Evolutionary conservation across 805 yeast species (phyloP), one percentile per base, ranked within the genome.

Genomic region (Kurtzmaniella cleridarum): DNA sequence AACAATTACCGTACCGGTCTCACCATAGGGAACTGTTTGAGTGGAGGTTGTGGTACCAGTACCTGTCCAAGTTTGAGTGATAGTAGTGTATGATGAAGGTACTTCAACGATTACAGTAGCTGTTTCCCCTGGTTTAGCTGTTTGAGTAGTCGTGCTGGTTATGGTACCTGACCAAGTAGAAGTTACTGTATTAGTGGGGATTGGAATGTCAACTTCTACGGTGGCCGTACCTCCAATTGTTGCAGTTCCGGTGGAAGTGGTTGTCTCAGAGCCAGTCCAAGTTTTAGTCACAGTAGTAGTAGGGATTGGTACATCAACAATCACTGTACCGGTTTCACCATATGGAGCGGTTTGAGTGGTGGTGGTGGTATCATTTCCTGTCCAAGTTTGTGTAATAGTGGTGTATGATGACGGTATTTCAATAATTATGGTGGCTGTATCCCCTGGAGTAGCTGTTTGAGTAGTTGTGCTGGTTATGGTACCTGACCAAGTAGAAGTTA

Each of bases 1-100:
- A 13, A 51, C 57, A n/a, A 42, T 48, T 16, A 52, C 51, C 3
- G 59, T 53, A 31, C 36, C 50, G 9, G 59, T 57, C 9, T 40
- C 35, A 10, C 41, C 47, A n/a, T 30, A 40, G 13, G 48, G 40
- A 15, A 37, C 35, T 3, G 43, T 28, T 11, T 37, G 39, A n/a
- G 46, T 40, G 13, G 35, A 33, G 13, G 45, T 39, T 5, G 33
- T 32, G n/a, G 46, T 40, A 13, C 37, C 35, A 17, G 44, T 39
- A 7, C 35, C 34, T 10, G 41, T 34, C 39, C 40, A 35, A 16
- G 34, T 36, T 14, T 35, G n/a, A 20, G 50, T 49, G 13, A 37
- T 18, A 2, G 47, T 41, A 4, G 39, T 40, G 12, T 44, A 35
- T 27, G 44, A 43, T 12, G 35, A 31, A 7, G 51, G 50, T 12